Base-by-base conservation (phyloP, 2,329 filamentous ascomycete genomes). In the Exophiala sp. region DNA sequence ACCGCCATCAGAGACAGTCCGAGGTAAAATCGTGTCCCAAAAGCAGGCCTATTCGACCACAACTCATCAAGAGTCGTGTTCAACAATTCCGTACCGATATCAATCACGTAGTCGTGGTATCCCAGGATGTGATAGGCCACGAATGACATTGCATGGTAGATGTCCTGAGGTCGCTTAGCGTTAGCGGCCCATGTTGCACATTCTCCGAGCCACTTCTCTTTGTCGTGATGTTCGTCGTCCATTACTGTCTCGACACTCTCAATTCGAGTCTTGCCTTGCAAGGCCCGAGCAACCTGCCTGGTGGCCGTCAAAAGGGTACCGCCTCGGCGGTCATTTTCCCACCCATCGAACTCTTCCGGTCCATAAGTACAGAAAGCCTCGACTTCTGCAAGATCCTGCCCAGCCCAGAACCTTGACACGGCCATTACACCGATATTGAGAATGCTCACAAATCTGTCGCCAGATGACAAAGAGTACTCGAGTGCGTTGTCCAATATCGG, bases 191-290 rank as follows among this genome's bases (percentile, higher is more conserved):
- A 71, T 24, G 70, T 68, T 8, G 78, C 66, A 48, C 76, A 73
- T 10, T 74, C 70, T 1, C 64, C 64, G 57, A 81, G 68, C 61
- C 83, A 86, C 1, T 72, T 69, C 29, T 66, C 65, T 16, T 75
- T 75, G 42, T 75, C 69, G 64, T 85, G 81, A n/a, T 76, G 67
- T 8, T 75, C 67, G 57, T 85, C 83, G 35, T 74, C 76, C 60
- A 85, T 70, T 5, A 84, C 66, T 14, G 72, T 70, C 2, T 76
- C 69, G 5, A 78, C 67, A 36, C 70, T 67, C n/a, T 71, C 68
- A 40, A 69, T 72, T 3, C 71, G 69, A 0, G 83, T 86, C 63
- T 84, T 86, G 21, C 83, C 83, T 65, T 84, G 81, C 12, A 86
- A 65, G 10, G 83, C 82, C 52, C 81, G 74, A 9, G 74, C 70